phyloP scores from a whole-genome alignment of 2,329 filamentous ascomycete genomes.

The Fusarium sp. region DNA sequence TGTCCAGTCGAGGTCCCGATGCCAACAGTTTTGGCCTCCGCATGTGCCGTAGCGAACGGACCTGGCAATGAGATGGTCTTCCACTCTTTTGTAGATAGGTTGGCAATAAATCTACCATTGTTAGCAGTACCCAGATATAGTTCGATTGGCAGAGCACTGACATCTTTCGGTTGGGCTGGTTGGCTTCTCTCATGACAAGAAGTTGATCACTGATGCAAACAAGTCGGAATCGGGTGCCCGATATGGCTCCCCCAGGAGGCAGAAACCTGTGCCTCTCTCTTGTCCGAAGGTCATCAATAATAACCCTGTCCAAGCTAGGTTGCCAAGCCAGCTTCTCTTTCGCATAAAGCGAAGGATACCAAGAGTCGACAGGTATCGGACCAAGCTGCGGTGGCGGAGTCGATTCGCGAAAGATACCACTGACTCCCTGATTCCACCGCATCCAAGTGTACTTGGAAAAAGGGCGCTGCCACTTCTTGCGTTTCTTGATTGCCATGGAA shows the following conservation, averaged over 20 bases:
- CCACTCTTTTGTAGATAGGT: constrained; percentile 31
- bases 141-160: neutral
- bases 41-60: constrained; percentile 21
- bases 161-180: neutral
- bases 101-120: constrained; percentile 31
- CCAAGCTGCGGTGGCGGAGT: neutral
- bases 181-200: constrained; percentile 21
- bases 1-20: constrained; percentile 33
- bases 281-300: constrained; percentile 40
- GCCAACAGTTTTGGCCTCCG: constrained; percentile 28
- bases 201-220: constrained; percentile 35
- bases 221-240: constrained; percentile 24
- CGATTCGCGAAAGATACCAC: constrained; percentile 6
- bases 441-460: constrained; percentile 5
- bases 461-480: constrained; percentile 24
- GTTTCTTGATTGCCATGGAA: constrained; percentile 7
- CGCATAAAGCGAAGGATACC: constrained; percentile 33
- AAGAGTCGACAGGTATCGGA: neutral
- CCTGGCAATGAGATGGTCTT: constrained; percentile 34
- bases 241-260: constrained; percentile 25
- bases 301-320: constrained; percentile 20
- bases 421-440: constrained; percentile 25
- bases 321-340: constrained; percentile 44
- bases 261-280: constrained; percentile 33
- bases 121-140: neutral